phyloP scores from a whole-genome alignment of 345 rosid genomes.

The Boechera divaricarpa region DNA sequence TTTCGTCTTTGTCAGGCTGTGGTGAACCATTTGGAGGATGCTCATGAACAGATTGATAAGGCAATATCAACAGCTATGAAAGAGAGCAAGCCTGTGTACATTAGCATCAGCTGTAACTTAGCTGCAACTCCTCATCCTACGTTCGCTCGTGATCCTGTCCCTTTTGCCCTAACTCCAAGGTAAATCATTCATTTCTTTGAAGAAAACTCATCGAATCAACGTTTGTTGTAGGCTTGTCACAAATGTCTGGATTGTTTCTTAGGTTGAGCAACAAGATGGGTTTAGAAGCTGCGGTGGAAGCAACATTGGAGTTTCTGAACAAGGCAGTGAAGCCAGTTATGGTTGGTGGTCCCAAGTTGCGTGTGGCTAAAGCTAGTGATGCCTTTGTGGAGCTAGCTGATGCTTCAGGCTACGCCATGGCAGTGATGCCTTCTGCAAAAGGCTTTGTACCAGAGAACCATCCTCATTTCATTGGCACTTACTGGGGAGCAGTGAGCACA shows the following conservation, averaged over 20 bases:
- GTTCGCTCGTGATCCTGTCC: slow-evolving; percentile 55
- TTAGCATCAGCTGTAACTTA: slow-evolving; percentile 65
- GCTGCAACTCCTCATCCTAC: slow-evolving; percentile 60
- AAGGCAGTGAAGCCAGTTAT: slow-evolving; percentile 69
- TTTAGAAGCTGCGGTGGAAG: slow-evolving; percentile 62
- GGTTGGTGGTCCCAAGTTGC: slow-evolving; percentile 60
- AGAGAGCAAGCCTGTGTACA: slow-evolving; percentile 78
- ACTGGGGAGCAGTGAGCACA: slow-evolving; percentile 65
- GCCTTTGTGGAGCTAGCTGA: slow-evolving; percentile 56
- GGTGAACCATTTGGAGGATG: slow-evolving; percentile 65
- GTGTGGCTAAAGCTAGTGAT: slow-evolving; percentile 54
- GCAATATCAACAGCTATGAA: slow-evolving; percentile 59
- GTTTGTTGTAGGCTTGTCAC: too few relatives aligned
- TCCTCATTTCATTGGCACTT: slow-evolving; percentile 62
- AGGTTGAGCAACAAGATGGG: slow-evolving; percentile 58
- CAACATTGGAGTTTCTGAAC: slow-evolving; percentile 57
- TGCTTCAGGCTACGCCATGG: slow-evolving; percentile 56
- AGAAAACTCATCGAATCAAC: too few relatives aligned
- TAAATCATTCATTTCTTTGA: background rate
- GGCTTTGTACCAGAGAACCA: slow-evolving; percentile 64
- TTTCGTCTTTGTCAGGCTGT: slow-evolving; percentile 46
- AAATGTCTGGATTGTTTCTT: background rate
- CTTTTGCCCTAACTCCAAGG: slow-evolving; percentile 56
- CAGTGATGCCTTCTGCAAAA: slow-evolving; percentile 67
- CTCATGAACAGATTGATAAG: slow-evolving; percentile 60